phyloP scores from a whole-genome alignment of 805 yeast genomes.

The Pichia nakasei region DNA sequence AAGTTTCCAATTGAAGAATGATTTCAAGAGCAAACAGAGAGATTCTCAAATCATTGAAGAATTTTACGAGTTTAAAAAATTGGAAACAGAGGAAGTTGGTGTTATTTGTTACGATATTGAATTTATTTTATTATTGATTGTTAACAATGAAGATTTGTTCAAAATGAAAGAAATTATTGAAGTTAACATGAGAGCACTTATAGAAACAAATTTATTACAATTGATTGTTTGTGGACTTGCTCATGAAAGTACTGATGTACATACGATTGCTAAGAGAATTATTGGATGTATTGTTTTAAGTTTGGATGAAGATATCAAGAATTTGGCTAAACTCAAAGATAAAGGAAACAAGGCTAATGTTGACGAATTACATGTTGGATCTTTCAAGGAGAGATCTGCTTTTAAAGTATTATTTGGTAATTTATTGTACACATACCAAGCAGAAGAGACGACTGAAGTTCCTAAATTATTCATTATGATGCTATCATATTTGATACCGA shows the following conservation, averaged over 20 bases:
- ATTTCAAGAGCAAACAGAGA: not conserved
- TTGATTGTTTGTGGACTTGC: constrained; percentile 40
- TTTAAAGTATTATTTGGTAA: constrained; percentile 47
- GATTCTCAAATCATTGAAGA: constrained; percentile 17
- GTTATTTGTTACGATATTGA: constrained; percentile 53
- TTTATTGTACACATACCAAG: constrained; percentile 29
- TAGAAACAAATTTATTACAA: constrained; percentile 49
- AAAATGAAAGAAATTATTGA: constrained; percentile 14
- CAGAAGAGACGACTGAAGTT: constrained; percentile 14
- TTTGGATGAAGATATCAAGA: constrained; percentile 30
- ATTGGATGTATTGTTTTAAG: constrained; percentile 37
- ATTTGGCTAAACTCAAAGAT: constrained; percentile 11
- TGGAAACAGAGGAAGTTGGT: constrained; percentile 3
- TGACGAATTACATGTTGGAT: constrained; percentile 2
- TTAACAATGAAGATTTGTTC: constrained; percentile 60
- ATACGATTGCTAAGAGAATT: constrained; percentile 34
- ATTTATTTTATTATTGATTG: constrained; percentile 51
- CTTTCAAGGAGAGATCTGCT: constrained; percentile 48
- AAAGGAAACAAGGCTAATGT: not conserved
- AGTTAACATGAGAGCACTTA: constrained; percentile 46
- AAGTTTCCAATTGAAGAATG: constrained; percentile 19
- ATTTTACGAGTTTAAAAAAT: constrained; percentile 21
- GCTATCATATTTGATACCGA: constrained; percentile 46
- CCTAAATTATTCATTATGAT: constrained; percentile 46
- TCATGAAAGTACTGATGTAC: constrained; percentile 22